Percentiles rank a stretch among this genome's conserved stretches.
These are phyloP conservation scores for Oryza nivara DNA, from an alignment of 176 grass and related monocot genomes.

Conservation along the genomic window DNA sequence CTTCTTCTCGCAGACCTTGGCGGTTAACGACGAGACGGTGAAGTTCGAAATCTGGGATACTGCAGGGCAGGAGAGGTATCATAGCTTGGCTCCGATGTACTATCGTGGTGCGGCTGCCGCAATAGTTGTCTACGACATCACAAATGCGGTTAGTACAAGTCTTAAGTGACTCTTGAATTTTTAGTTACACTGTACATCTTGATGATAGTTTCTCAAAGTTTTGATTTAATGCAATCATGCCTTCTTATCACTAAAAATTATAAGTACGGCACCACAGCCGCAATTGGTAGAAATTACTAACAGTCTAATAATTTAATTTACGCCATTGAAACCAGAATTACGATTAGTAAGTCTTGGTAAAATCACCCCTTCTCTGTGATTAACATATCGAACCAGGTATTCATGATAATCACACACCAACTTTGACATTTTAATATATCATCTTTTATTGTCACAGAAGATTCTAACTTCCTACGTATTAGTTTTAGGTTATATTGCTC, in stretches of 20 bases:
- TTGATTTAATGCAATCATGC: neutral
- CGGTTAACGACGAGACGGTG: slow-evolving; percentile 69
- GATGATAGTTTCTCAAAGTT: neutral
- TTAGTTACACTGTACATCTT: neutral
- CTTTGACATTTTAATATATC: neutral
- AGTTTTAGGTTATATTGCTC: neutral
- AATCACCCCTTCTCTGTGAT: neutral
- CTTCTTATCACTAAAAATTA: neutral
- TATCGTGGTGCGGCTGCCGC: slow-evolving; percentile 83
- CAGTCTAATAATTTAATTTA: neutral
- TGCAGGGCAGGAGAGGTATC: slow-evolving; percentile 90
- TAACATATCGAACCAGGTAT: neutral
- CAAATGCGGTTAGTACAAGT: slow-evolving; percentile 67
- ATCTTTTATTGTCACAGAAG: neutral
- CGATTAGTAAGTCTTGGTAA: neutral
- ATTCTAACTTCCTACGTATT: neutral
- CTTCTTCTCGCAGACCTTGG: slow-evolving; percentile 92
- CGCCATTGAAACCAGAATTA: neutral
- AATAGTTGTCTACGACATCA: slow-evolving; percentile 86
- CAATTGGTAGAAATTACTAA: neutral
- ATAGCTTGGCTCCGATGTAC: slow-evolving; percentile 95
- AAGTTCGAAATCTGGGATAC: slow-evolving; percentile 99
- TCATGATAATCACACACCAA: neutral
- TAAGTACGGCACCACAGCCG: neutral
- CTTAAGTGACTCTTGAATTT: neutral